phyloP scores from a whole-genome alignment of 164 flowering plant genomes.

The Vitis rupestris region DNA sequence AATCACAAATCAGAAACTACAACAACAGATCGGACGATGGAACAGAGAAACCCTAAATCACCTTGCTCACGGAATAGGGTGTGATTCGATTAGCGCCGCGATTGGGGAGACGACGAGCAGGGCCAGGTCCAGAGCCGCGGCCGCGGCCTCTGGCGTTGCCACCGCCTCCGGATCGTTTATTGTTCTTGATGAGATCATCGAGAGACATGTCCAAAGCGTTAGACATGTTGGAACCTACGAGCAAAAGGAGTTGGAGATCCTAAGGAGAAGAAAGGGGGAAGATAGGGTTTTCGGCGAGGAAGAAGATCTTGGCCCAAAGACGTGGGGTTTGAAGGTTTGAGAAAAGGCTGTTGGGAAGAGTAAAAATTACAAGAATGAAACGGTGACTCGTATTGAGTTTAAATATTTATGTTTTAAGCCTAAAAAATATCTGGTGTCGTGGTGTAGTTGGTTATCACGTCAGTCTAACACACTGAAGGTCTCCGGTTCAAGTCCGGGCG shows the following conservation, averaged over 20 bases:
- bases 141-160: conserved; percentile 37
- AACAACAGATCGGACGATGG: not conserved
- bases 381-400: no score
- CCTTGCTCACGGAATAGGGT: conserved; percentile 67
- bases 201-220: conserved; percentile 72
- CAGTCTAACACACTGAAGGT: conserved; percentile 92
- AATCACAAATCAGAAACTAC: not conserved
- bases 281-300: conserved; percentile 2
- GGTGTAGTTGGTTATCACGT: conserved; percentile 95
- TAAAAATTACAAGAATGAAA: no score
- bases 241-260: not conserved
- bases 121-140: conserved; percentile 58
- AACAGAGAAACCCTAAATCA: conserved; percentile 22
- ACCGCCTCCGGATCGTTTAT: conserved; percentile 56
- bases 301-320: not conserved
- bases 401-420: no score
- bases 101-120: conserved; percentile 61
- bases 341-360: no score
- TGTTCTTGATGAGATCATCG: conserved; percentile 86
- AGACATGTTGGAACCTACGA: conserved; percentile 36
- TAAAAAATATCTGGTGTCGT: conserved; percentile 29
- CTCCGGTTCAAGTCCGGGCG: conserved; percentile 90
- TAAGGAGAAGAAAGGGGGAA: not conserved
- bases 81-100: conserved; percentile 59
- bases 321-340: not conserved